A percentile compares a stretch with the other conserved stretches of the same genome.
Evolutionary conservation across 2,329 filamentous ascomycete species (phyloP).

Genomic region (Aplosporella prunicola): DNA sequence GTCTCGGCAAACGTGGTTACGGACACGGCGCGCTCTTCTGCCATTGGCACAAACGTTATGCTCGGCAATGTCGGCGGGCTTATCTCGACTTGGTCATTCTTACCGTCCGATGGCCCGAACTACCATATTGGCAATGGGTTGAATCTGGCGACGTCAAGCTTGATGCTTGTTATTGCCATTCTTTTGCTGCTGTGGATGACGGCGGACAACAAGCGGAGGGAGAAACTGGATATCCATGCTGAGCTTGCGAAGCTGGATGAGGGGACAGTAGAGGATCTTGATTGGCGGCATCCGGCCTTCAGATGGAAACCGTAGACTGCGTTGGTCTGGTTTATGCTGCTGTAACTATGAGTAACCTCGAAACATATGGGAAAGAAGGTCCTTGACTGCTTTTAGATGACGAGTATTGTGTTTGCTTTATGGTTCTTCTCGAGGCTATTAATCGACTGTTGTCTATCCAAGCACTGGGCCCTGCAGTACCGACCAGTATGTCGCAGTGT

Average conservation of each 20-base stretch:
- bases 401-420: too few species aligned
- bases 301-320: conserved; percentile 47
- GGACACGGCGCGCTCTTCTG: conserved; percentile 58
- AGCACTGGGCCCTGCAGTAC: too few species aligned
- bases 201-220: conserved; percentile 51
- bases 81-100: conserved; percentile 55
- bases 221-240: conserved; percentile 44
- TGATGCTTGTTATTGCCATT: conserved; percentile 44
- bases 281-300: conserved; percentile 59
- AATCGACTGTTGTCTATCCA: too few species aligned
- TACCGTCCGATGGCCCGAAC: conserved; percentile 53
- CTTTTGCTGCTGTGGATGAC: conserved; percentile 51
- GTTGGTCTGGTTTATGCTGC: too few species aligned
- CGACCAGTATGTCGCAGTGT: too few species aligned
- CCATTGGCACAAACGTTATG: conserved; percentile 61
- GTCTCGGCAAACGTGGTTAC: conserved; percentile 61
- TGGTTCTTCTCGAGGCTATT: too few species aligned
- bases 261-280: conserved; percentile 49
- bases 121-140: conserved; percentile 64
- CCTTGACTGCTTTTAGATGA: too few species aligned
- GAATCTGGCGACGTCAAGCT: conserved; percentile 54
- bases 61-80: conserved; percentile 63
- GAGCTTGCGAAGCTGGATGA: conserved; percentile 46
- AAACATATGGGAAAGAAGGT: too few species aligned
- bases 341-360: too few species aligned